A percentile compares a stretch with the other conserved stretches of the same genome.
phyloP scores from a whole-genome alignment of 2,329 filamentous ascomycete species.

The Alternaria panax region DNA sequence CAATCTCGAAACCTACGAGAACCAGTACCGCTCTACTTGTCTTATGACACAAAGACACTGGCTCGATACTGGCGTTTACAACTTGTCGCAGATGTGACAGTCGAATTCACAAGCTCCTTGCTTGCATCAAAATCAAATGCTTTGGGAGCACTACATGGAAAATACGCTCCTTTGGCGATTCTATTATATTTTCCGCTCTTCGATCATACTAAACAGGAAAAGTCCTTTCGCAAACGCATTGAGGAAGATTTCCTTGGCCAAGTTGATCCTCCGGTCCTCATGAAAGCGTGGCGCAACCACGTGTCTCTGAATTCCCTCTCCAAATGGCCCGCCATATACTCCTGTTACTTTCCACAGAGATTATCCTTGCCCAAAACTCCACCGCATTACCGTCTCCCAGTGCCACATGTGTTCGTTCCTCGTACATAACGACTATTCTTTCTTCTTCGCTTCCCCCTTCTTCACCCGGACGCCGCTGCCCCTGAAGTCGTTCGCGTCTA shows the following conservation, averaged over 20 bases:
- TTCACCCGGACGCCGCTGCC: conserved; percentile 32
- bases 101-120: not conserved
- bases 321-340: not conserved
- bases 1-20: not conserved
- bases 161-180: not conserved
- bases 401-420: not conserved
- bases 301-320: not conserved
- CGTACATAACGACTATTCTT: not conserved
- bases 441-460: conserved; percentile 59
- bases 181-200: not conserved
- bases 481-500: conserved; percentile 44
- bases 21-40: not conserved
- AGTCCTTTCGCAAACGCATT: not conserved
- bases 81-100: not conserved
- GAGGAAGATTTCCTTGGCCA: too few relatives aligned
- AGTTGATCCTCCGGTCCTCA: not conserved
- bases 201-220: not conserved
- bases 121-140: not conserved
- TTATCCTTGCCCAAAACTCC: not conserved
- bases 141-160: not conserved
- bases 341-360: not conserved
- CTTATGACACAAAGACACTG: not conserved
- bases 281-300: not conserved
- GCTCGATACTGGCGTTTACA: not conserved
- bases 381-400: not conserved